Base-by-base conservation (phyloP, 805 yeast species). In the Scheffersomyces lignosus region DNA sequence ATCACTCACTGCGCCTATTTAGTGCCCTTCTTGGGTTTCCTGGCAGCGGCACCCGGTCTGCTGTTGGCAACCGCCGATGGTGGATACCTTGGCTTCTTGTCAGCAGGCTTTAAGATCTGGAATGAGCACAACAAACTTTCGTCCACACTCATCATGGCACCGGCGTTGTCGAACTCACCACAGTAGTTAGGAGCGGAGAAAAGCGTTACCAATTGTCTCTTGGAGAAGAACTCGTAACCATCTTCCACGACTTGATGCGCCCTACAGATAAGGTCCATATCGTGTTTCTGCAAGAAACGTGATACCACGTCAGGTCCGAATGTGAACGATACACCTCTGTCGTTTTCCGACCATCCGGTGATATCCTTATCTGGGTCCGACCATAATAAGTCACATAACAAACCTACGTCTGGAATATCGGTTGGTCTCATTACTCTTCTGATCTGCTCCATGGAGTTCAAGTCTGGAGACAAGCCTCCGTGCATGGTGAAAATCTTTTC, bases 181-280 rank as follows among this genome's bases (percentile, higher is more conserved):
- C 98, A 93, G 64, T 90, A 90, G 68, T 93, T 93, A 52, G 99
- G 99, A 40, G 99, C 99, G 37, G 93, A 82, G 63, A 91, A 91
- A 50, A 91, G 74, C 22, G 99, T 91, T 33, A 91, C 98, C 59
- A 91, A 77, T 67, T 91, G 98, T 60, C 98, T 84, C 65, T 91
- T 91, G 48, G 93, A 80, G 66, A 93, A 91, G 62, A 91, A 91
- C 72, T 91, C 98, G 66, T 93, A 91, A 49, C 99, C 99, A 66
- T 91, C 99, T 71, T 91, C 99, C 44, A 91, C 99, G 47, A 91
- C 99, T 71, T 91, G 98, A 75, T 91, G 99, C 31, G 98, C 98
- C 63, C 99, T 81, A 71, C 98, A 93, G 56, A 91, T 90, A 58
- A 91, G 80, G 66, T 93, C 98, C 93, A 91, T 87, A 62, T 91